A percentile compares a stretch with the other conserved stretches of the same genome.
phyloP scores from a whole-genome alignment of 306 rosid genomes.

The Quercus engelmannii region DNA sequence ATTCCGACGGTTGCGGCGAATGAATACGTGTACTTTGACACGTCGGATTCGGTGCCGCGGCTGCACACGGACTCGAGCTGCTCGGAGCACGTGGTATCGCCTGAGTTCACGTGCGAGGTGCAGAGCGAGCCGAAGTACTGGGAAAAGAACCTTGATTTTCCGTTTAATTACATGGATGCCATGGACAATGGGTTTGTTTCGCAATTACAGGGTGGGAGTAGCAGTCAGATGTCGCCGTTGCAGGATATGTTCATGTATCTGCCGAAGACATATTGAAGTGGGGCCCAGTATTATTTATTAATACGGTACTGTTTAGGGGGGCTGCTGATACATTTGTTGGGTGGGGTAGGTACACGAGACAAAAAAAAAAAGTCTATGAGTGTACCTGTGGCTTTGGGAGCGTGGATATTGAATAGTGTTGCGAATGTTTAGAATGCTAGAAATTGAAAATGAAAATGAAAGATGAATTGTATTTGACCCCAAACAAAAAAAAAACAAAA shows the following conservation, averaged over 20 bases:
- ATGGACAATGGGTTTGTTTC: conserved; percentile 41
- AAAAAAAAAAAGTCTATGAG: conserved; percentile 49
- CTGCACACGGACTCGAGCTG: conserved; percentile 93
- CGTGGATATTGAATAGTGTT: neutral
- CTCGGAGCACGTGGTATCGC: conserved; percentile 94
- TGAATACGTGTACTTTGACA: conserved; percentile 57
- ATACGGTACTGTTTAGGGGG: neutral
- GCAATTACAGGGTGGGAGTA: conserved; percentile 39
- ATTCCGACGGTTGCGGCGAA: conserved; percentile 7
- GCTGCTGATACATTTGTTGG: neutral
- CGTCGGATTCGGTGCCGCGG: conserved; percentile 77
- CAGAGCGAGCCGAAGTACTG: conserved; percentile 89
- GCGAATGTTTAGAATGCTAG: neutral
- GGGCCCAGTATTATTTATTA: neutral
- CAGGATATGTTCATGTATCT: conserved; percentile 83
- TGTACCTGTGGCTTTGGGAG: conserved; percentile 49
- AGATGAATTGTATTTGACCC: neutral
- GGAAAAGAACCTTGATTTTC: conserved; percentile 59
- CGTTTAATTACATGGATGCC: conserved; percentile 61
- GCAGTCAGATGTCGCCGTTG: conserved; percentile 72
- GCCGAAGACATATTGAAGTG: conserved; percentile 47
- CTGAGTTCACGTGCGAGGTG: conserved; percentile 83
- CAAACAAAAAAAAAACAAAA: neutral
- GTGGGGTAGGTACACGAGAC: conserved; percentile 55
- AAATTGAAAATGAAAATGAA: neutral